These are phyloP conservation scores for Puccinia polysora DNA, from an alignment of 1,284 basidiomycete species.

Conservation along the genomic window DNA sequence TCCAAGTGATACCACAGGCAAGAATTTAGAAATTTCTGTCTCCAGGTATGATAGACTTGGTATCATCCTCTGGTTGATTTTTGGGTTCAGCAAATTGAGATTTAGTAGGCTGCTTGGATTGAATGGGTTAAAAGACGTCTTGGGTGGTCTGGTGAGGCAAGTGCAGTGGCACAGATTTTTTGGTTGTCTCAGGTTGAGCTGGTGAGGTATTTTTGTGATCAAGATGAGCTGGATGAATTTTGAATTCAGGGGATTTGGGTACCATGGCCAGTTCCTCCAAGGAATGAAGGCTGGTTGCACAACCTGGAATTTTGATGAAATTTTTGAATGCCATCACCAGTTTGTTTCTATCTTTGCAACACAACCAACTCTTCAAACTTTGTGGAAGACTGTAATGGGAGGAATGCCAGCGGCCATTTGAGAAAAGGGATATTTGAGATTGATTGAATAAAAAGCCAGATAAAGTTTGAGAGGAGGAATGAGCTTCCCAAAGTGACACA, in stretches of 20 bases:
- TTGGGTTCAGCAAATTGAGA: slow-evolving; percentile 44
- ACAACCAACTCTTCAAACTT: no score
- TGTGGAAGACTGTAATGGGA: slow-evolving; percentile 82
- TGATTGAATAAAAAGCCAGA: slow-evolving; percentile 37
- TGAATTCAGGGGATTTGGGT: slow-evolving; percentile 6
- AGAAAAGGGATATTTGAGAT: slow-evolving; percentile 21
- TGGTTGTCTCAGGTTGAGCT: slow-evolving; percentile 44
- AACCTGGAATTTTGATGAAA: slow-evolving; percentile 71
- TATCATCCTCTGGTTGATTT: slow-evolving; percentile 65
- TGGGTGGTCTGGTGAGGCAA: slow-evolving; percentile 52
- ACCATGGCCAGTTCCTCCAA: neutral
- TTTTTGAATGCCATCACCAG: no score
- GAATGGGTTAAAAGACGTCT: slow-evolving; percentile 44
- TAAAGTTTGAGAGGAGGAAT: neutral
- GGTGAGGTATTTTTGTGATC: slow-evolving; percentile 43
- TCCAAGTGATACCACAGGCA: slow-evolving; percentile 66
- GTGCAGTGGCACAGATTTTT: slow-evolving; percentile 47
- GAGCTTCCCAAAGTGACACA: no score
- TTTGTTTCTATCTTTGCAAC: no score
- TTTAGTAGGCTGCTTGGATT: slow-evolving; percentile 48
- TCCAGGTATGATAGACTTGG: slow-evolving; percentile 63
- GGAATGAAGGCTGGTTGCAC: slow-evolving; percentile 48
- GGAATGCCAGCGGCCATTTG: neutral
- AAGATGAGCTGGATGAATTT: slow-evolving; percentile 43
- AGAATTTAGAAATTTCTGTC: slow-evolving; percentile 66